A percentile compares a stretch with the other conserved stretches of the same genome.
These are phyloP conservation scores for Conringia planisiliqua DNA, from an alignment of 345 rosid genomes.

Conservation along the genomic window DNA sequence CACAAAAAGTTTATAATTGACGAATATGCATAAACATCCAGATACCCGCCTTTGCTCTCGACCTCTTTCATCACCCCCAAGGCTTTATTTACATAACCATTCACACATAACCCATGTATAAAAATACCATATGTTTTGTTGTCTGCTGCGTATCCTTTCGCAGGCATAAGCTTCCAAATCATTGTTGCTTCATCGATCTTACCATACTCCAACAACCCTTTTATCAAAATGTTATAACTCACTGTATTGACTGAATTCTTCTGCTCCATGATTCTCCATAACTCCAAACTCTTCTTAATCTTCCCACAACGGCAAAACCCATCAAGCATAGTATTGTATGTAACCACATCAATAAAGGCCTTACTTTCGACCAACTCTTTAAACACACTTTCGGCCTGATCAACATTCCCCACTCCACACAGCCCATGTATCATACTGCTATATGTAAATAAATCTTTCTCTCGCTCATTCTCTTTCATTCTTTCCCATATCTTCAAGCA, in stretches of 20 bases:
- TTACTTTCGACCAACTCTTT: conserved; percentile 59
- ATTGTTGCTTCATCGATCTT: conserved; percentile 64
- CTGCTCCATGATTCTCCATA: conserved; percentile 76
- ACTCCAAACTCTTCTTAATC: conserved; percentile 58
- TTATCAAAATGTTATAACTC: conserved; percentile 72
- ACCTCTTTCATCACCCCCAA: conserved; percentile 53
- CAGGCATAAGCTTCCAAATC: conserved; percentile 58
- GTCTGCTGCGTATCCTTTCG: conserved; percentile 49
- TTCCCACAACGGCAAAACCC: conserved; percentile 65
- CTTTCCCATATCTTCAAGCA: conserved; percentile 73
- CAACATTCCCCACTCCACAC: conserved; percentile 59
- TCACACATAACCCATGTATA: conserved; percentile 77
- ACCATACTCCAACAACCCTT: conserved; percentile 62
- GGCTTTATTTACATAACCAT: conserved; percentile 71
- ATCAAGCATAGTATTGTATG: conserved; percentile 71
- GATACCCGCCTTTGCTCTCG: conserved; percentile 40
- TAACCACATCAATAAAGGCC: conserved; percentile 54
- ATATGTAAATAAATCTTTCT: conserved; percentile 62
- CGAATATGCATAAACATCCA: conserved; percentile 66
- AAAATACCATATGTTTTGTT: conserved; percentile 59
- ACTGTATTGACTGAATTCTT: conserved; percentile 49
- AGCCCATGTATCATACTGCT: conserved; percentile 68
- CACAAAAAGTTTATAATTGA: conserved; percentile 72
- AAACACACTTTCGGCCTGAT: conserved; percentile 62
- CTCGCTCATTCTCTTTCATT: conserved; percentile 62